Conservation (phyloP, 371 early-diverging fungal genomes). For the Basidiobolus meristosporus region DNA sequence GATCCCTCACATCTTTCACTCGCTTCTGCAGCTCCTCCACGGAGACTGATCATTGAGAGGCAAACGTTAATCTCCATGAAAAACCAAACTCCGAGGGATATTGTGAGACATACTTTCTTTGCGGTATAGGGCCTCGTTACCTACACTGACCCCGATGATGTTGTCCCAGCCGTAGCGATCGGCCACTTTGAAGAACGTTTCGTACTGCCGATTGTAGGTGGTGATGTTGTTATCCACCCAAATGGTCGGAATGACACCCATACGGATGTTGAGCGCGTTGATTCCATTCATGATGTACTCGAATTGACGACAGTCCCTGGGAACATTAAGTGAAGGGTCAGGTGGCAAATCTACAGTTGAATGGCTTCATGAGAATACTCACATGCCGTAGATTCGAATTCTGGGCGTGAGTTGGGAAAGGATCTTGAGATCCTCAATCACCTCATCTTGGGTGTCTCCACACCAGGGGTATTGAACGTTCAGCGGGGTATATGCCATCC, state of each 20-base stretch:
- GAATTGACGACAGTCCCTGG: constrained; percentile 13
- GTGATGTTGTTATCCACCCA: constrained; percentile 14
- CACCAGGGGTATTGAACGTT: constrained; percentile 13
- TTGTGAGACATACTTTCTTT: constrained; percentile 11
- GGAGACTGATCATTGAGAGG: too few relatives aligned
- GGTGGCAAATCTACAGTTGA: too few relatives aligned
- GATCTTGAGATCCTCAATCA: constrained; percentile 15
- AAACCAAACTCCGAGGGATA: too few relatives aligned
- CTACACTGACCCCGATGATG: constrained; percentile 15
- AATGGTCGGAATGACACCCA: constrained; percentile 12
- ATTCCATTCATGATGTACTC: constrained; percentile 11
- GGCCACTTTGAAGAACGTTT: constrained; percentile 9
- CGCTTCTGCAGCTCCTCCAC: too few relatives aligned
- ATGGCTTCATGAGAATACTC: too few relatives aligned
- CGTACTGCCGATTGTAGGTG: constrained; percentile 11
- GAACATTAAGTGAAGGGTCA: too few relatives aligned
- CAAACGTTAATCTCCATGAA: too few relatives aligned
- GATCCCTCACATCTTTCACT: constrained; percentile 15
- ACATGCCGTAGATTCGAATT: constrained; percentile 13
- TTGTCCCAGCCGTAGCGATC: constrained; percentile 8
- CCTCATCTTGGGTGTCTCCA: constrained; percentile 8
- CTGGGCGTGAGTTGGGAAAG: constrained; percentile 13
- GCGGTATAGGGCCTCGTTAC: constrained; percentile 14
- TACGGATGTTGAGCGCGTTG: constrained; percentile 11
- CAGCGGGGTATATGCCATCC: constrained; percentile 13